Base-by-base conservation (phyloP, 352 stramenopile species). In the Saprolegnia parasitica region DNA sequence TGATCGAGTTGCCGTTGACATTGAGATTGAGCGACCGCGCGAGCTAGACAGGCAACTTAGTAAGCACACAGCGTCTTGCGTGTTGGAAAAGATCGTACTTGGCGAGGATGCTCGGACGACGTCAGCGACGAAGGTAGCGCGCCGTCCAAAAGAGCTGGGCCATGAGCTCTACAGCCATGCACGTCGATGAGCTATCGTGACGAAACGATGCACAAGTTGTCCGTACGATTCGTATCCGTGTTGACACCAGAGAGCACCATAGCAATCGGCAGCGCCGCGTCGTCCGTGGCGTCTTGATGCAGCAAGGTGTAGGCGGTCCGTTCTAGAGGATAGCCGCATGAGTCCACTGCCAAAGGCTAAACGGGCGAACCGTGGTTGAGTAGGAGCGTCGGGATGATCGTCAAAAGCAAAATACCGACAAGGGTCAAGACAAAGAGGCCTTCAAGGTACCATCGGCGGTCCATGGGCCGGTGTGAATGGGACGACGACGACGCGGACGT, bases 211-310 rank as follows among this genome's bases (percentile, higher is more conserved):
- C 8, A 46, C 39, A 46, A 46, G 8, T 46, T 15, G 39, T 8
- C 8, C 52, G 23, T 58, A 58, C 52, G 52, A 16, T 58, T 58
- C 8, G 52, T 58, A 58, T 58, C 52, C 15, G 52, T 58, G 16
- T 58, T 58, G 52, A 58, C 52, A 16, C 52, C 32, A 8, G 23
- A 39, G 8, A 58, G 16, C 8, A 58, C 32, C 8, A 58, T 39
- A 8, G 52, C 8, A 16, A 58, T 8, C 32, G 52, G 32, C 16
- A 58, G 32, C 8, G 52, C 32, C 8, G 23, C 52, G 15, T 58
- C 52, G 8, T 29, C 8, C 16, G 8, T 58, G 8, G 52, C 32
- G 32, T 58, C 52, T 39, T 58, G 23, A 16, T 58, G 16, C 32
- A 58, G 16, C 52, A 58, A 39, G 16, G 52, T 16, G 52, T 58